Base-by-base conservation (phyloP, 495 filamentous ascomycete genomes). In the Neurospora pannonica region DNA sequence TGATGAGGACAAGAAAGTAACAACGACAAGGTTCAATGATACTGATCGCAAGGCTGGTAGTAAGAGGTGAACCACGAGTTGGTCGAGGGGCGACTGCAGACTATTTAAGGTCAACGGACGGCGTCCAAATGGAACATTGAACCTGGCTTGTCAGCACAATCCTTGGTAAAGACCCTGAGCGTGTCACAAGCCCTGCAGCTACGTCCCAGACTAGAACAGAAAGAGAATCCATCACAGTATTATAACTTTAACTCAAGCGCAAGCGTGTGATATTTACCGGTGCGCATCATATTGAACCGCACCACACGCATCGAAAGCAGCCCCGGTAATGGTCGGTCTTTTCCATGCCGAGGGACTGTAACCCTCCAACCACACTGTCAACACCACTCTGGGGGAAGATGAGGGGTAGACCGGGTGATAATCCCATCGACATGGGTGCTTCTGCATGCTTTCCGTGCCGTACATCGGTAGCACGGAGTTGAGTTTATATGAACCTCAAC, bases 381-480 rank as follows among this genome's bases (percentile, higher is more conserved):
- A 70, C 36, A 71, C 15, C 71, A 72, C 67, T 54, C 28, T 8
- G 24, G 73, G 38, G 71, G 43, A 69, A 73, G 76, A 71, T 77
- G 76, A 79, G 74, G 78, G 76, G 78, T 79, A 78, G 72, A 74
- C 72, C 37, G 70, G 54, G 11, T 62, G 5, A 62, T 62, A 17
- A 62, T 62, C 28, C 54, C 54, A 31, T 62, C 54, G 28, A 17
- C 24, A 62, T 62, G 54, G 54, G 13, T 62, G 54, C 54, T 62
- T 62, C 54, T 62, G 54, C 54, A 62, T 62, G 54, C 54, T 17
- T 62, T 62, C 24, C 54, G 54, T 62, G 54, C 54, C 28, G 54
- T 62, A 62, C 13, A 31, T 60, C 13, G 48, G 48, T 60, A 28
- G 48, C 48, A 60, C 11, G 11, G 11, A 15, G 48, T 60, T 60